Base-by-base conservation (phyloP, 108 stramenopile species). In the Nitzschia palea region DNA sequence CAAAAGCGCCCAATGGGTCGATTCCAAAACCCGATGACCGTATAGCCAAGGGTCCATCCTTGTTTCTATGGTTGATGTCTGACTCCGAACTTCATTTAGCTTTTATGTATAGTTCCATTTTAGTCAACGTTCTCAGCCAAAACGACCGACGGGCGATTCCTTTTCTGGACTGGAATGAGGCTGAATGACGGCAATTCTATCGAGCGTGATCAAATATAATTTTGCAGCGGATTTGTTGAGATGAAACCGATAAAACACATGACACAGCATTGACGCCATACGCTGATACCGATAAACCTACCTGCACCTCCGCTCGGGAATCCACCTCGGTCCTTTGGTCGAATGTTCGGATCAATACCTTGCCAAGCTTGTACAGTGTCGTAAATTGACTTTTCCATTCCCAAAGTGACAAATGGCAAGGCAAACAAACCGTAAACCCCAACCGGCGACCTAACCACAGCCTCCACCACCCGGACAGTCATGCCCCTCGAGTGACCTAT, bases 381-480 rank as follows among this genome's bases (percentile, higher is more conserved):
- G 59, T 94, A 94, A 45, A 94, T 87, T 18, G 74, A 76, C 61
- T 94, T 94, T 66, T 94, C 93, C 88, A 91, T 90, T 0, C 68
- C 88, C 52, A 94, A 52, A 28, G 93, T 88, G 0, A 77, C 45
- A 60, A 94, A 90, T 8, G 93, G 93, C 60, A 94, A 52, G 1
- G 79, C 88, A 27, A 94, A 71, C 42, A 94, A 61, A 32, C 90
- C 93, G 63, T 90, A 90, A 0, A 91, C 88, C 3, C 93, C 93
- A 17, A 88, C 87, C 0, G 93, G 89, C 27, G 78, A 83, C 44
- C 64, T 62, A 9, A 87, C 89, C 1, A 94, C 83, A 0, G 73
- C 56, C 23, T 88, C 87, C 15, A 94, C 83, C 0, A 86, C 87
- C 8, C 77, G 54, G 0, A 66, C 77, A 0, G 90, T 94, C 45